phyloP scores from a whole-genome alignment of 2,329 filamentous ascomycete species.

The Talaromyces pinophilus region DNA sequence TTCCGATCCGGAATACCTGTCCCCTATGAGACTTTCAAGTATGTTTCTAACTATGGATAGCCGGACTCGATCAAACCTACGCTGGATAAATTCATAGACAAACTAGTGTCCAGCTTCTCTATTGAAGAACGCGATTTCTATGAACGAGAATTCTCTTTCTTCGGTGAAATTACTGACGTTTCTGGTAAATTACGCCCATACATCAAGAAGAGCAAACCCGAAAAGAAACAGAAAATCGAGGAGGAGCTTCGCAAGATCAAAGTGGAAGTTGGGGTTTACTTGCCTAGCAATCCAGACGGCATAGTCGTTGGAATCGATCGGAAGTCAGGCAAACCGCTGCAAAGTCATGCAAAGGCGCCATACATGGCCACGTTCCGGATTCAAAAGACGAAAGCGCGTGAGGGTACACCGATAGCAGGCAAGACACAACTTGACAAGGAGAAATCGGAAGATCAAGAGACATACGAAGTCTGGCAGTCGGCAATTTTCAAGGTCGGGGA shows the following conservation, averaged over 20 bases:
- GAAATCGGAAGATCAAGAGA: conserved; percentile 47
- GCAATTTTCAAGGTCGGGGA: conserved; percentile 99
- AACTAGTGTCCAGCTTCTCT: conserved; percentile 81
- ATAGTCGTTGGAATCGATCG: conserved; percentile 97
- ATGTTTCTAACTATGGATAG: conserved; percentile 41
- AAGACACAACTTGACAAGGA: conserved; percentile 31
- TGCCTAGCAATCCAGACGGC: conserved; percentile 95
- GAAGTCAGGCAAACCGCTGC: conserved; percentile 94
- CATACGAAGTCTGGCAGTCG: conserved; percentile 95
- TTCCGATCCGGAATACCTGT: background rate
- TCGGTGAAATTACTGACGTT: conserved; percentile 91
- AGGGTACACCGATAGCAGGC: conserved; percentile 30
- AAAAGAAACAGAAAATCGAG: conserved; percentile 99
- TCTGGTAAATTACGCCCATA: conserved; percentile 94
- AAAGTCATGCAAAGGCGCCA: conserved; percentile 96
- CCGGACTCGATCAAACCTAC: conserved; percentile 92
- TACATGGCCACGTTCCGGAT: conserved; percentile 99
- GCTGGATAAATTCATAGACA: conserved; percentile 83
- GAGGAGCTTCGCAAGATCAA: conserved; percentile 97
- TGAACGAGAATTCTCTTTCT: conserved; percentile 95
- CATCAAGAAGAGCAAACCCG: conserved; percentile 87
- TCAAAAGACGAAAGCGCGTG: conserved; percentile 64
- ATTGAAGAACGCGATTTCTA: conserved; percentile 80
- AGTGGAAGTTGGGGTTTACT: conserved; percentile 93
- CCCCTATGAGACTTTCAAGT: conserved; percentile 15